Evolutionary conservation across 139 green algal genomes (phyloP).

Genomic region (Penium margaritaceum): DNA sequence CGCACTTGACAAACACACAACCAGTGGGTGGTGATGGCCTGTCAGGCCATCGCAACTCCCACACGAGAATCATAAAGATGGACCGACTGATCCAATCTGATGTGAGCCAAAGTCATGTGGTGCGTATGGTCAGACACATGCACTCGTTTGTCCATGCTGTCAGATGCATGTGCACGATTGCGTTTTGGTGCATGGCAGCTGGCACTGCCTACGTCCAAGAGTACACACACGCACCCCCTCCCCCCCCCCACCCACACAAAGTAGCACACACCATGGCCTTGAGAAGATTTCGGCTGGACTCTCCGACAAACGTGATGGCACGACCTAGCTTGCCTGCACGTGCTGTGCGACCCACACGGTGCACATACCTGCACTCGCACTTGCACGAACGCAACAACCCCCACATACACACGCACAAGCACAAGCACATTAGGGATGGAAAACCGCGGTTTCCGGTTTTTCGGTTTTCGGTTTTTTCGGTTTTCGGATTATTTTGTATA

Average conservation of each 20-base stretch:
- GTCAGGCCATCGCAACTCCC: too few relatives aligned
- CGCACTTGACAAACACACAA: too few relatives aligned
- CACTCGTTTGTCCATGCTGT: not conserved
- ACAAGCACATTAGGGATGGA: too few relatives aligned
- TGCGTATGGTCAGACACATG: too few relatives aligned
- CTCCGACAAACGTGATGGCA: slow-evolving; percentile 78
- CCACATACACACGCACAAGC: not conserved
- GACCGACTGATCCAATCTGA: too few relatives aligned
- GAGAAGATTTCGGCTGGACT: slow-evolving; percentile 71
- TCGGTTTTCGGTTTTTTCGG: too few relatives aligned
- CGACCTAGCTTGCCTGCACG: slow-evolving; percentile 73
- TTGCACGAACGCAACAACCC: too few relatives aligned
- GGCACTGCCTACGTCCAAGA: not conserved
- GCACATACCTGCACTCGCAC: slow-evolving; percentile 59
- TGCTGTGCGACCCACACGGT: slow-evolving; percentile 85
- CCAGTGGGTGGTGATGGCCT: too few relatives aligned
- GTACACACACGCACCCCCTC: not conserved
- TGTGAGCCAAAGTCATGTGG: too few relatives aligned
- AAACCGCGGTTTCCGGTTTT: too few relatives aligned
- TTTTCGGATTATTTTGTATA: too few relatives aligned
- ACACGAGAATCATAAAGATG: too few relatives aligned
- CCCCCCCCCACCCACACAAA: not conserved
- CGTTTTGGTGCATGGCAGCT: not conserved
- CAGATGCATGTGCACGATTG: not conserved
- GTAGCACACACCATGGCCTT: slow-evolving; percentile 72